Base-by-base conservation (phyloP, 2,329 filamentous ascomycete species). In the Byssoonygena ceratinophila region DNA sequence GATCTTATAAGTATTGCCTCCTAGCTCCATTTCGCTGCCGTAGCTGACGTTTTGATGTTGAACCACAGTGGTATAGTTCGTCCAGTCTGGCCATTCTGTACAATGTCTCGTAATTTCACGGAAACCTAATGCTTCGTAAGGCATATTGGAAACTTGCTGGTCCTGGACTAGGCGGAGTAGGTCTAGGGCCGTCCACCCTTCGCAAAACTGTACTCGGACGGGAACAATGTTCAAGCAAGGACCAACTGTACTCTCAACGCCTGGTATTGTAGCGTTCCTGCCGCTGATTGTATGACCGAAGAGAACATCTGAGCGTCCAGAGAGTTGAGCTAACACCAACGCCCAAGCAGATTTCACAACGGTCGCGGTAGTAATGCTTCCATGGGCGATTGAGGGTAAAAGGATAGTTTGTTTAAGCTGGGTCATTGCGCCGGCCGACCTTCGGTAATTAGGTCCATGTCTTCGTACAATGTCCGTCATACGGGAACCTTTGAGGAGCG, bases 201-300 rank as follows among this genome's bases (percentile, higher is more conserved):
- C 59, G 2, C 70, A 67, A 59, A 85, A 79, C 25, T 67, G 68
- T 12, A 85, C 75, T 18, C 82, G 75, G 32, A 84, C 74, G 0
- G 83, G 82, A 0, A 83, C 74, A 60, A 84, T 81, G 59, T 85
- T 82, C 73, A 82, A 82, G 55, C 80, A 83, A 0, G 82, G 82
- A 0, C 83, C 83, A 43, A 79, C 73, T 44, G 83, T 78, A 50
- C 70, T 69, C 55, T 82, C 78, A 18, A 76, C 74, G 37, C 72
- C 72, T 14, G 74, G 68, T 0, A 81, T 70, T 52, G 76, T 77
- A 16, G 78, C 75, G 61, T 80, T 81, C 44, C 82, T 76, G 0
- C 83, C 82, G 54, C 76, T 81, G 39, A 82, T 80, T 0, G 84
- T 82, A 58, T 82, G 78, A 25, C 81, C 81, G 56, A 85, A 85